Evolutionary conservation across 1,284 basidiomycete species (phyloP).

Genomic region (Naganishia sp.): DNA sequence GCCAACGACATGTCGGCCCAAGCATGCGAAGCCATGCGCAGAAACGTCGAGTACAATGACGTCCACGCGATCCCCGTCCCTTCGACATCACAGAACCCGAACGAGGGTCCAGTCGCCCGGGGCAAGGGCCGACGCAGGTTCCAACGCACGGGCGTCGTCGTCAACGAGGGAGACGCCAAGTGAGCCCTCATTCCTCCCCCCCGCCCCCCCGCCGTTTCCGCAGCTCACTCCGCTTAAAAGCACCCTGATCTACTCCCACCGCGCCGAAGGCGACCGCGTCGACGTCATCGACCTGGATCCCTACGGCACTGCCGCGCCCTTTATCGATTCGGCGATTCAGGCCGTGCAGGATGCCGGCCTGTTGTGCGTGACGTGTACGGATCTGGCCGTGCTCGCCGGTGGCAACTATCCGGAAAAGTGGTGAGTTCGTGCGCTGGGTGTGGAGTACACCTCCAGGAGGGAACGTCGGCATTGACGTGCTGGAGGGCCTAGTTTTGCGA

Average conservation of each 20-base stretch:
- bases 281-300: conserved; percentile 97
- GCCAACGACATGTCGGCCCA: conserved; percentile 88
- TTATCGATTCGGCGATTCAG: conserved; percentile 96
- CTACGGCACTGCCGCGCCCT: conserved; percentile 95
- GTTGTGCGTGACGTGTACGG: conserved; percentile 94
- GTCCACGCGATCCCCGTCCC: conserved; percentile 58
- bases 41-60: conserved; percentile 87
- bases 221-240: conserved; percentile 53
- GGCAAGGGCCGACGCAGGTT: conserved; percentile 62
- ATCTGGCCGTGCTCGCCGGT: conserved; percentile 89
- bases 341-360: conserved; percentile 84
- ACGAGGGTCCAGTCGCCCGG: conserved; percentile 38
- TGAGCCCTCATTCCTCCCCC: conserved; percentile 48
- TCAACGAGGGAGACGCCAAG: conserved; percentile 95
- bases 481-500: conserved; percentile 62
- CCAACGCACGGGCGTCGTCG: conserved; percentile 40
- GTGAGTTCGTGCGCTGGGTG: conserved; percentile 55
- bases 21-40: conserved; percentile 81
- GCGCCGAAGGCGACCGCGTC: conserved; percentile 70
- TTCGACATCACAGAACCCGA: conserved; percentile 30
- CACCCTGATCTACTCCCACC: conserved; percentile 86
- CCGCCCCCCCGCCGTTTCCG: background rate
- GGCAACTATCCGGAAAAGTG: conserved; percentile 96
- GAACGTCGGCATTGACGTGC: conserved; percentile 54
- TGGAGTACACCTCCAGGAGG: background rate